These are phyloP conservation scores for Dipteronia dyeriana DNA, from an alignment of 345 rosid species.

Conservation along the genomic window DNA sequence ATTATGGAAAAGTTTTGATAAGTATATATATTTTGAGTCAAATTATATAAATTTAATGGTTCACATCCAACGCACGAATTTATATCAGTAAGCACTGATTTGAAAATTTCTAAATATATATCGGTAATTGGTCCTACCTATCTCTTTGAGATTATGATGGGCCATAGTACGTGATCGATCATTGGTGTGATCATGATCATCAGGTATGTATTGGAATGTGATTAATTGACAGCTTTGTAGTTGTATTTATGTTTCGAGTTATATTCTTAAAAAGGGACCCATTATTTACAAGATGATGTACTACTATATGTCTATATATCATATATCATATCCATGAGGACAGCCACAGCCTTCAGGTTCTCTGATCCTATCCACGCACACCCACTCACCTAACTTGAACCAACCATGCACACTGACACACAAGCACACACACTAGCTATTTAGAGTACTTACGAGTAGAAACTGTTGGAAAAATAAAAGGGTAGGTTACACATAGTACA, in stretches of 20 bases:
- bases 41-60: too few species aligned
- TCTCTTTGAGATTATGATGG: constrained; percentile 17
- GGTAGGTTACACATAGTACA: constrained; percentile 9
- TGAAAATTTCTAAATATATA: too few species aligned
- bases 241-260: constrained; percentile 29
- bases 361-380: constrained; percentile 14
- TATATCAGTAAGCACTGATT: too few species aligned
- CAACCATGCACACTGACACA: constrained; percentile 16
- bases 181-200: neutral
- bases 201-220: constrained; percentile 14
- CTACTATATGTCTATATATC: neutral
- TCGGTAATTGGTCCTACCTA: constrained; percentile 12
- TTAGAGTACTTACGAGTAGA: constrained; percentile 24
- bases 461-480: neutral
- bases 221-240: constrained; percentile 19
- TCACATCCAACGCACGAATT: too few species aligned
- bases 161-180: neutral
- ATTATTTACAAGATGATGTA: neutral
- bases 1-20: too few species aligned
- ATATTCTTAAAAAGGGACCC: constrained; percentile 20
- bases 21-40: too few species aligned
- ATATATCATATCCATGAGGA: constrained; percentile 14
- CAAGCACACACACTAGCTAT: too few species aligned
- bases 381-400: neutral
- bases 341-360: constrained; percentile 15